A percentile compares a stretch with the other conserved stretches of the same genome.
These are phyloP conservation scores for Telfairia occidentalis DNA, from an alignment of 331 rosid species.

Conservation along the genomic window DNA sequence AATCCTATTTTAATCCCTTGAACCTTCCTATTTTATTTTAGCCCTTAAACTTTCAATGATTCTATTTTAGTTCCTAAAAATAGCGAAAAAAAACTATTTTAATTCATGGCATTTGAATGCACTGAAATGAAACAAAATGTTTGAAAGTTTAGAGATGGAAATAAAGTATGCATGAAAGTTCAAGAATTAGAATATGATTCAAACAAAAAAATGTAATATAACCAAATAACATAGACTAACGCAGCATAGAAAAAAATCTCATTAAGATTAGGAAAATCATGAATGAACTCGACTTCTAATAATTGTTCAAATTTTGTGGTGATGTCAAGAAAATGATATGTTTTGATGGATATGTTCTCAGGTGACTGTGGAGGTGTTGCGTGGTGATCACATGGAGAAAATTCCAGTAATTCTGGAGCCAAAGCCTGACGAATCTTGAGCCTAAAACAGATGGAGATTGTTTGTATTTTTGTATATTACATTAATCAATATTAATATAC, in stretches of 20 bases:
- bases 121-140: too few species aligned
- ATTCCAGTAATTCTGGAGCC: conserved; percentile 75
- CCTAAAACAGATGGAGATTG: background rate
- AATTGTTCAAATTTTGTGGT: background rate
- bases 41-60: background rate
- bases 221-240: too few species aligned
- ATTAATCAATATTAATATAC: background rate
- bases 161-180: background rate
- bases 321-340: background rate
- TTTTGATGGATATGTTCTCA: background rate
- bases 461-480: conserved; percentile 7
- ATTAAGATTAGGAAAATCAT: too few species aligned
- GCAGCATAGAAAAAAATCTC: background rate
- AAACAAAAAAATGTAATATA: too few species aligned
- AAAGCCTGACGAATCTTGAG: conserved; percentile 71
- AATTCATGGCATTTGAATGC: too few species aligned
- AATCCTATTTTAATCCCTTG: background rate
- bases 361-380: conserved; percentile 83
- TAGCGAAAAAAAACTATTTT: too few species aligned
- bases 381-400: conserved; percentile 92
- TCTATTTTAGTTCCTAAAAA: background rate
- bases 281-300: too few species aligned
- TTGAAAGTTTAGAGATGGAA: too few species aligned
- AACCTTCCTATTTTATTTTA: background rate
- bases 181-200: too few species aligned